Percentiles rank a stretch among this genome's conserved stretches.
phyloP scores from a whole-genome alignment of 2,329 filamentous ascomycete genomes.

The Dothideomycetes sp. region DNA sequence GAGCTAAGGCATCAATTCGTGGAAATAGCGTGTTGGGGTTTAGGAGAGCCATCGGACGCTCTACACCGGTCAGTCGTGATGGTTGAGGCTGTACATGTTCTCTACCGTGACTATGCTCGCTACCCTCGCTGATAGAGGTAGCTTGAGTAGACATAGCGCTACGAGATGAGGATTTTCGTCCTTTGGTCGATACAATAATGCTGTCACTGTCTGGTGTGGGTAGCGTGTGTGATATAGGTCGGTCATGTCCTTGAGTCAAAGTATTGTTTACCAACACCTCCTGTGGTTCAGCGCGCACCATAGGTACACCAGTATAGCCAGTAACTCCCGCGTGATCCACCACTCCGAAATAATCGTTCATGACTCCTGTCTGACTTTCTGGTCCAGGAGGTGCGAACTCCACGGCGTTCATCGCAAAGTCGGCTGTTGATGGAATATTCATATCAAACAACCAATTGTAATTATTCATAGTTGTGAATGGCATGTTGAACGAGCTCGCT shows the following conservation, averaged over 20 bases:
- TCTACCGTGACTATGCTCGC: background rate
- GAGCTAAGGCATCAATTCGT: slow-evolving; percentile 30
- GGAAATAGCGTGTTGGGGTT: slow-evolving; percentile 20
- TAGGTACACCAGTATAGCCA: too few relatives aligned
- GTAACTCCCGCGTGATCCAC: background rate
- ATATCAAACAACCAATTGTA: slow-evolving; percentile 52
- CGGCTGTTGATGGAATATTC: background rate
- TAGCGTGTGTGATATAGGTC: background rate
- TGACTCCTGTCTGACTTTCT: too few relatives aligned
- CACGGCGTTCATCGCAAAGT: background rate
- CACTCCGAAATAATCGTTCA: too few relatives aligned
- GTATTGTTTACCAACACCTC: too few relatives aligned
- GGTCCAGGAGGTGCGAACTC: background rate
- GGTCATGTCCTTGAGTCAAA: background rate
- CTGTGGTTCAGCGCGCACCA: too few relatives aligned
- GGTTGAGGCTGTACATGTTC: background rate
- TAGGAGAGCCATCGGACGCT: slow-evolving; percentile 24
- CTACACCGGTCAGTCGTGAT: slow-evolving; percentile 14
- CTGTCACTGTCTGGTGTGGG: background rate
- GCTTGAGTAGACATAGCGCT: slow-evolving; percentile 3
- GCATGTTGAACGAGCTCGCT: slow-evolving; percentile 54
- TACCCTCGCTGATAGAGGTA: background rate
- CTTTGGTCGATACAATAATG: background rate
- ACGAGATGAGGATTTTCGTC: background rate
- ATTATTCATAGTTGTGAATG: slow-evolving; percentile 51